Evolutionary conservation across 2,329 filamentous ascomycete species (phyloP), one percentile per base, ranked within the genome.

Genomic region (Talaromyces rugulosus): DNA sequence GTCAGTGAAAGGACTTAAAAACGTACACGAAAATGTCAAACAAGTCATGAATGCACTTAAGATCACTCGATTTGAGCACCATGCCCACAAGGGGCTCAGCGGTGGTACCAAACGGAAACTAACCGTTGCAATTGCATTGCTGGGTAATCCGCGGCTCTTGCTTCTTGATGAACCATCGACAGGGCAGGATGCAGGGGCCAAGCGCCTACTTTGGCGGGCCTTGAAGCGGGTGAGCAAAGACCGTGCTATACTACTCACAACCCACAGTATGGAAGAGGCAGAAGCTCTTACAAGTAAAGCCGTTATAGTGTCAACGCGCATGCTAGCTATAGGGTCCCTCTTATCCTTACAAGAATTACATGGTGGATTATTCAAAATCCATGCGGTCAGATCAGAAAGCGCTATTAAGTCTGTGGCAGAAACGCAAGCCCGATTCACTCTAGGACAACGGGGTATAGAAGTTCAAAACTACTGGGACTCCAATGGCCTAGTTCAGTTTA

Each of bases 51-150:
- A 84, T 40, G 92, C 92, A 1, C 92, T 96, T 1, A 92, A 92
- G 0, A 82, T 97, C 0, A 77, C 82, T 6, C 82, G 84, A 0
- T 96, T 92, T 77, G 80, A 85, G 3, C 81, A 85, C 7, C 85
- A 92, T 30, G 91, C 94, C 83, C 93, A 91, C 0, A 83, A 85
- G 60, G 89, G 90, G 53, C 83, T 97, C 0, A 94, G 90, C 0
- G 93, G 94, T 8, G 94, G 94, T 33, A 97, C 96, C 78, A 96
- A 96, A 79, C 84, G 93, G n/a, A 98, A 97, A 75, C 80, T 98
- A 1, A 91, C 87, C 18, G 83, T 97, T 0, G 93, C 90, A 3
- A 96, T 97, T 60, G 93, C 94, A 0, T 80, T 98, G 1, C 96
- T 96, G 84, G 94, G 93, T 4, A 96, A 97, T 68, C 93, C 93